A percentile compares a stretch with the other conserved stretches of the same genome.
phyloP scores from a whole-genome alignment of 768 basidiomycete species.

The Pulveroboletus ravenelii region DNA sequence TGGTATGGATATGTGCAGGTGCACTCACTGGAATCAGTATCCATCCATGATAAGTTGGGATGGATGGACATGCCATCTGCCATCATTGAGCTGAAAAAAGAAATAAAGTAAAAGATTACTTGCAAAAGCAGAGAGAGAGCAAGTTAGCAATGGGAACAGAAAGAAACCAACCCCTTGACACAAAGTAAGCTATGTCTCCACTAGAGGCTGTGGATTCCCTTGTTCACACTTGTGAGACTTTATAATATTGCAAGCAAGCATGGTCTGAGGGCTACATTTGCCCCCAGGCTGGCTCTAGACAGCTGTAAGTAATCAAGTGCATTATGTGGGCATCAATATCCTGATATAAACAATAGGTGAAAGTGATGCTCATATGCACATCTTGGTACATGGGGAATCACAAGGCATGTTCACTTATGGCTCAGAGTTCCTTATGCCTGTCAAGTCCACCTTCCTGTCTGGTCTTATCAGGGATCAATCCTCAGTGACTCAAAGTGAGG shows the following conservation, averaged over 20 bases:
- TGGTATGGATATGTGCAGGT: neutral
- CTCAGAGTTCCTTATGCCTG: constrained; percentile 33
- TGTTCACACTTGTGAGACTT: constrained; percentile 59
- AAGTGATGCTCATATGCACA: constrained; percentile 56
- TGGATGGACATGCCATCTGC: neutral
- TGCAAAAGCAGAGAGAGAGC: neutral
- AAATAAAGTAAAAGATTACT: neutral
- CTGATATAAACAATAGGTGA: constrained; percentile 35
- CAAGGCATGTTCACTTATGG: constrained; percentile 2
- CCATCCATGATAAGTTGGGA: neutral
- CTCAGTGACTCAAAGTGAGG: too few species aligned
- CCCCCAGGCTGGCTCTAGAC: too few species aligned
- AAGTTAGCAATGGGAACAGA: too few species aligned
- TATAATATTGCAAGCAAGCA: constrained; percentile 60
- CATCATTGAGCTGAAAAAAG: constrained; percentile 4
- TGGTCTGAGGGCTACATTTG: constrained; percentile 62
- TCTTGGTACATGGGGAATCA: constrained; percentile 48
- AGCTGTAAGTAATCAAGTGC: constrained; percentile 36
- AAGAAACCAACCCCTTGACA: too few species aligned
- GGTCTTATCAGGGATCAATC: too few species aligned
- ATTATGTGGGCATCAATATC: too few species aligned
- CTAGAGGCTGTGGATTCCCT: too few species aligned
- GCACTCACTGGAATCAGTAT: constrained; percentile 13
- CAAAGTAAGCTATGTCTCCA: too few species aligned
- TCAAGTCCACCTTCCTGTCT: constrained; percentile 60